Percentiles rank a stretch among this genome's conserved stretches.
Evolutionary conservation across 768 basidiomycete genomes (phyloP).

Genomic region (Psilocybe sp.): DNA sequence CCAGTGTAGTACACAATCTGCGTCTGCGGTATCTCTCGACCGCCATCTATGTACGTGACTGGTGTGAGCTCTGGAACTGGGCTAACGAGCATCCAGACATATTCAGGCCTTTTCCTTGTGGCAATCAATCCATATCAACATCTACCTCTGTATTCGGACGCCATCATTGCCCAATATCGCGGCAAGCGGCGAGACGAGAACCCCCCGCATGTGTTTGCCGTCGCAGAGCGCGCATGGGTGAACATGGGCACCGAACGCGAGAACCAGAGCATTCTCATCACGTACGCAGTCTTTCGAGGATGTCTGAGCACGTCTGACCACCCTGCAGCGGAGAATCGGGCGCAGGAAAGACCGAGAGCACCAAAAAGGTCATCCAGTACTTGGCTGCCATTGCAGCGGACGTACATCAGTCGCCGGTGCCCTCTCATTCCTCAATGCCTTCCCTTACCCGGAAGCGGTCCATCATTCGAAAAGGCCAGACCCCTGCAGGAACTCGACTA

Average conservation of each 20-base stretch:
- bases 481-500: constrained; percentile 63
- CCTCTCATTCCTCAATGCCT: constrained; percentile 68
- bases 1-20: constrained; percentile 97
- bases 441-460: constrained; percentile 59
- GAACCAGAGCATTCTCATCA: constrained; percentile 75
- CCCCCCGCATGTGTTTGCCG: constrained; percentile 94
- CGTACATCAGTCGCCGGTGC: constrained; percentile 49
- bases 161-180: constrained; percentile 88
- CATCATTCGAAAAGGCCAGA: constrained; percentile 50
- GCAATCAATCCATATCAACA: constrained; percentile 97
- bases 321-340: constrained; percentile 88
- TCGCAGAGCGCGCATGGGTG: constrained; percentile 96
- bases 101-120: constrained; percentile 95
- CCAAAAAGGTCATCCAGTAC: constrained; percentile 99
- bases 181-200: constrained; percentile 87
- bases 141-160: constrained; percentile 87
- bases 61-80: background rate
- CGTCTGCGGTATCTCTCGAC: constrained; percentile 88
- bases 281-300: constrained; percentile 52
- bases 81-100: constrained; percentile 54
- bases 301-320: background rate
- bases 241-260: constrained; percentile 86
- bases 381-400: constrained; percentile 95
- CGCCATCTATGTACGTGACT: constrained; percentile 79
- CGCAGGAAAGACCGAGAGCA: constrained; percentile 98